A percentile compares a stretch with the other conserved stretches of the same genome.
Evolutionary conservation across 2,329 filamentous ascomycete species (phyloP).

Genomic region (Hortaea sp.): DNA sequence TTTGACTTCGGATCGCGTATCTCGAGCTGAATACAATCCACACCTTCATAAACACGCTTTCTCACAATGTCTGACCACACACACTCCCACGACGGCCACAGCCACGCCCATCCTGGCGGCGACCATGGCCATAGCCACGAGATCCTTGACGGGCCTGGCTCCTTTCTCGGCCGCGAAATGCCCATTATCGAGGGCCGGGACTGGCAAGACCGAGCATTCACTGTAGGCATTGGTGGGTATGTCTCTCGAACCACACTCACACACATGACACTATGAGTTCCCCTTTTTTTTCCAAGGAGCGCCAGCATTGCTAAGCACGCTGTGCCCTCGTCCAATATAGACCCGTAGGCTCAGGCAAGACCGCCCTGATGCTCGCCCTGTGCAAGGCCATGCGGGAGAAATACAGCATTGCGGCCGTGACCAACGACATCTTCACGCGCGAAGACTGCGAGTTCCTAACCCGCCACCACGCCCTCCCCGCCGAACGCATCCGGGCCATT

Average conservation of each 20-base stretch:
- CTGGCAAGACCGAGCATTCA: slow-evolving; percentile 85
- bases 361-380: slow-evolving; percentile 88
- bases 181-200: slow-evolving; percentile 80
- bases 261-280: too few relatives aligned
- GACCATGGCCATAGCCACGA: slow-evolving; percentile 95
- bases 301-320: background rate
- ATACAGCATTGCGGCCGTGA: slow-evolving; percentile 87
- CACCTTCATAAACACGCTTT: background rate
- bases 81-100: slow-evolving; percentile 34
- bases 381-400: slow-evolving; percentile 71
- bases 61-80: slow-evolving; percentile 4
- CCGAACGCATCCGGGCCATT: slow-evolving; percentile 81
- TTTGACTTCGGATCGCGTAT: too few relatives aligned
- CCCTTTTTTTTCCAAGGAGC: background rate
- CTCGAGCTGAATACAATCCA: too few relatives aligned
- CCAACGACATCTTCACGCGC: slow-evolving; percentile 96
- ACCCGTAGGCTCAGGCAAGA: slow-evolving; percentile 94
- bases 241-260: slow-evolving; percentile 19
- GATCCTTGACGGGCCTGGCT: slow-evolving; percentile 87
- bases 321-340: slow-evolving; percentile 34
- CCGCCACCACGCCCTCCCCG: slow-evolving; percentile 69
- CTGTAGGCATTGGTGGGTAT: slow-evolving; percentile 94
- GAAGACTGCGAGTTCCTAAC: slow-evolving; percentile 98
- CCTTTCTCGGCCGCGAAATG: slow-evolving; percentile 83
- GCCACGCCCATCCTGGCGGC: slow-evolving; percentile 32